phyloP scores from a whole-genome alignment of 805 yeast species.

The Wickerhamiella kazuoi region DNA sequence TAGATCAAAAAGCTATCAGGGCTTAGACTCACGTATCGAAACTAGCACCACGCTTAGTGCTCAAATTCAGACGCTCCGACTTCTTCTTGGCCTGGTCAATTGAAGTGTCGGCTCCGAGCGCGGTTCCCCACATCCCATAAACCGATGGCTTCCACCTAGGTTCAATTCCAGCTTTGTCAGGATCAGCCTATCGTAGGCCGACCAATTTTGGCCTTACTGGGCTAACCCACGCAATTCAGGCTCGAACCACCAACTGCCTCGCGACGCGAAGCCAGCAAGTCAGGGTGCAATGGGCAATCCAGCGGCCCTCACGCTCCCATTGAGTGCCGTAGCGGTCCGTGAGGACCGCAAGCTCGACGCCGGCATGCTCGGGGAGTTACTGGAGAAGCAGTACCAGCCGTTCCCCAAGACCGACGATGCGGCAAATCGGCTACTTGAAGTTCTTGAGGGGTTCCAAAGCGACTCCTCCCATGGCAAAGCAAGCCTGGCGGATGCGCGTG shows the following conservation, averaged over 20 bases:
- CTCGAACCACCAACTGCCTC: no score
- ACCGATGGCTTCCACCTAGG: no score
- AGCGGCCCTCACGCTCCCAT: neutral
- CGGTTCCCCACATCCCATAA: no score
- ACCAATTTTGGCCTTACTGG: neutral
- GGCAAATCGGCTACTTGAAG: slow-evolving; percentile 1
- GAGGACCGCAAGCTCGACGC: neutral
- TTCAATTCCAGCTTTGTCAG: neutral
- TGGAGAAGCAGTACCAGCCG: neutral
- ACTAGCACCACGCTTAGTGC: no score
- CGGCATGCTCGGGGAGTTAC: slow-evolving; percentile 1
- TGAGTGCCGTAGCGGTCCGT: neutral
- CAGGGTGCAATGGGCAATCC: neutral
- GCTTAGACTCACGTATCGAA: no score
- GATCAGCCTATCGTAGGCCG: neutral
- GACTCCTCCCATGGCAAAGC: neutral
- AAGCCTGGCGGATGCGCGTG: neutral
- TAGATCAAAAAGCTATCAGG: no score
- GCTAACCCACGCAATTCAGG: no score
- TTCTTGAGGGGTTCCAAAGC: neutral
- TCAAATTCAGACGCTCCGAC: no score
- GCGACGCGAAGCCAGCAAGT: no score
- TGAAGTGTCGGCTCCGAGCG: no score
- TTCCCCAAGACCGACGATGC: neutral
- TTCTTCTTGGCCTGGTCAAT: no score